Evolutionary conservation across 805 yeast species (phyloP), one percentile per base, ranked within the genome.

Genomic region (Kodamaea kakaduensis): DNA sequence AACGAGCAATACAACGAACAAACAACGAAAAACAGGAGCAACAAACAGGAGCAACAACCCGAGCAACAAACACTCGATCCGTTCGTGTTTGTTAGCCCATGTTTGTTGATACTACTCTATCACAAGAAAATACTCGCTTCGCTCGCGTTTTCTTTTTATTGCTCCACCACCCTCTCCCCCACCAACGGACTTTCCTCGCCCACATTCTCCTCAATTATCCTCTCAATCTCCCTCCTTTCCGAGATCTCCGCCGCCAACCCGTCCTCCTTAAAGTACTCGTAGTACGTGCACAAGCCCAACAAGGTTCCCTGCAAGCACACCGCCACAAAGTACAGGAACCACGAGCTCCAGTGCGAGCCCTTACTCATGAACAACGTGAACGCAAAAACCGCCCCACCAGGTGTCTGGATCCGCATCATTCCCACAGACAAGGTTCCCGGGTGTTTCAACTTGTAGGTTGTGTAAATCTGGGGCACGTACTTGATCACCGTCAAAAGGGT

Each of bases 401-500:
- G 96, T 13, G 94, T 84, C 54, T 86, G 96, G 44, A 87, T 71
- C 27, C 78, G 61, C 90, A 86, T 83, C 87, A 84, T 84, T 5
- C 78, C 73, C 8, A 84, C 65, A 0, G 94, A 84, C 15, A 86
- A 65, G 1, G 88, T 79, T 7, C 95, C 96, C 0, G 94, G 80
- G 44, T 79, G 88, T 49, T 81, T 80, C 41, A 86, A 66, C 1
- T 42, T 50, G 48, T 67, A 81, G 0, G 95, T 86, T 25, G 89
- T 84, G 43, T 64, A 56, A 7, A 86, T 69, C 56, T 86, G 96
- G 1, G 96, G 96, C 33, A 85, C 60, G 48, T 84, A 86, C 58
- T 86, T 94, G 20, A 80, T 56, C 13, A 77, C 64, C 0, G 94
- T 80, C 31, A 84, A 59, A 1, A 69, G 34, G 0, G 93, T 73